Conservation (phyloP, 768 basidiomycete species). For the Xerocomus brunneocitrinus region DNA sequence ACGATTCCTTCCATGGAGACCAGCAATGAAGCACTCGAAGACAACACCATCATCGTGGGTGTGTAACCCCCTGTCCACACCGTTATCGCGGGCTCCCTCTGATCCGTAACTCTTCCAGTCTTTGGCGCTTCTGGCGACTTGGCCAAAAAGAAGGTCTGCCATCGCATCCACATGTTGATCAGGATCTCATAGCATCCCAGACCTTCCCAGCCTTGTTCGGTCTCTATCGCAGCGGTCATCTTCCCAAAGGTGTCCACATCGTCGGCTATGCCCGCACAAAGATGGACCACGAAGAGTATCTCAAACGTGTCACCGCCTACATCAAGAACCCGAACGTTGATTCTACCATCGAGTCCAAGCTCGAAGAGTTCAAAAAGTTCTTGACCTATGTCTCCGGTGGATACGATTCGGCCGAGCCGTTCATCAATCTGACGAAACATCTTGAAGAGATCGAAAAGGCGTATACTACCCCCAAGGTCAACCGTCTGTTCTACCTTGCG, state of each 20-base stretch:
- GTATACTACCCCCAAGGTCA: slow-evolving; percentile 58
- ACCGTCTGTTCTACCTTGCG: slow-evolving; percentile 95
- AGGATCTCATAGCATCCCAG: slow-evolving; percentile 36
- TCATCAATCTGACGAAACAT: slow-evolving; percentile 70
- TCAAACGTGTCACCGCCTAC: slow-evolving; percentile 78
- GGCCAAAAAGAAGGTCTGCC: slow-evolving; percentile 91
- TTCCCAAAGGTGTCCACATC: slow-evolving; percentile 83
- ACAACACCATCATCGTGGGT: slow-evolving; percentile 90
- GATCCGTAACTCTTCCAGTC: slow-evolving; percentile 43
- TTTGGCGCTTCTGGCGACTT: slow-evolving; percentile 96
- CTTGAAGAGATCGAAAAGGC: slow-evolving; percentile 72
- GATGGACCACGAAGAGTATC: slow-evolving; percentile 82
- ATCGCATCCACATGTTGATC: background rate
- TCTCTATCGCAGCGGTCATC: slow-evolving; percentile 73
- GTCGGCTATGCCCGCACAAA: slow-evolving; percentile 97
- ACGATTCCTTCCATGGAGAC: slow-evolving; percentile 90
- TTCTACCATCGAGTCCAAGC: slow-evolving; percentile 48
- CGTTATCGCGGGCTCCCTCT: slow-evolving; percentile 5
- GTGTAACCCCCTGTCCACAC: slow-evolving; percentile 26
- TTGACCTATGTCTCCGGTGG: slow-evolving; percentile 81
- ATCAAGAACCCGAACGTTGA: slow-evolving; percentile 76
- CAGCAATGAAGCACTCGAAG: slow-evolving; percentile 63
- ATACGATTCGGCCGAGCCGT: slow-evolving; percentile 83
- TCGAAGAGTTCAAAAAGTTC: slow-evolving; percentile 80
- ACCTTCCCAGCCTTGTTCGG: slow-evolving; percentile 95